These are phyloP conservation scores for Rubia peregrina DNA, from an alignment of 305 asterid species.

Conservation along the genomic window DNA sequence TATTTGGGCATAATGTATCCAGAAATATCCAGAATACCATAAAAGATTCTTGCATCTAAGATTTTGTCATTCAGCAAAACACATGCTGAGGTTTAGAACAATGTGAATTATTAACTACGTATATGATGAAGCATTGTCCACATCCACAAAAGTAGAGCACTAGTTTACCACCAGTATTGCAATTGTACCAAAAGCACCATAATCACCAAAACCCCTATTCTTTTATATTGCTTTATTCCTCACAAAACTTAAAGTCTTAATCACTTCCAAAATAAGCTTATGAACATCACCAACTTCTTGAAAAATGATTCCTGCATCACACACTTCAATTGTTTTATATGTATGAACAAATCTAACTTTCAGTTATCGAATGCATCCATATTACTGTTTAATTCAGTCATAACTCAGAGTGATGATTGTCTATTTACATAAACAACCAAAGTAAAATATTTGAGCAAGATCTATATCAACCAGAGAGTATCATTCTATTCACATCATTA, in stretches of 20 bases:
- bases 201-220: neutral
- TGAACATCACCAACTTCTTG: neutral
- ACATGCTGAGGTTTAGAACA: no score
- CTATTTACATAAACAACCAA: neutral
- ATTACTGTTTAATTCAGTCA: neutral
- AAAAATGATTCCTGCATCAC: neutral
- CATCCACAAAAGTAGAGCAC: neutral
- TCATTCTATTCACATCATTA: neutral
- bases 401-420: neutral
- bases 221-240: neutral
- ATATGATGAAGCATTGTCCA: neutral
- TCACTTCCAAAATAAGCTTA: neutral
- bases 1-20: neutral
- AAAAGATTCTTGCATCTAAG: neutral
- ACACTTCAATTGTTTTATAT: neutral
- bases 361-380: neutral
- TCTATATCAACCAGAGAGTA: neutral
- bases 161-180: neutral
- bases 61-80: neutral
- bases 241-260: neutral
- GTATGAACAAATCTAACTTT: neutral
- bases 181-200: neutral
- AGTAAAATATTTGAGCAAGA: neutral
- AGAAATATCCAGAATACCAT: neutral
- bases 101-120: neutral